phyloP scores from a whole-genome alignment of 2,329 filamentous ascomycete genomes.

The Capronia americana region DNA sequence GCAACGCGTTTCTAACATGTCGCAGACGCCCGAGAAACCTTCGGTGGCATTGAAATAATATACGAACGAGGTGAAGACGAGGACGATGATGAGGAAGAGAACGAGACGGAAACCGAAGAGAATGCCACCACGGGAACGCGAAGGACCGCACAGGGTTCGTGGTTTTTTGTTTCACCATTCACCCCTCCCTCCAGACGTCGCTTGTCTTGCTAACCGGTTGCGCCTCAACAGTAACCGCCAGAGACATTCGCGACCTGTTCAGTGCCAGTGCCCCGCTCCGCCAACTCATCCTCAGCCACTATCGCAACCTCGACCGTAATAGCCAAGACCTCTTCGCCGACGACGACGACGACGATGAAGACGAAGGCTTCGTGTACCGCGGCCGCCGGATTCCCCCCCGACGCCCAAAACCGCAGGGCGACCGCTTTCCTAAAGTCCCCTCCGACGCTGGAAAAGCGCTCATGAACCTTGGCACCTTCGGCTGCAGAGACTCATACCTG shows the following conservation, averaged over 20 bases:
- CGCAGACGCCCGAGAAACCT: conserved; percentile 37
- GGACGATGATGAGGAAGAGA: conserved; percentile 74
- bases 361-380: conserved; percentile 45
- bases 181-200: neutral
- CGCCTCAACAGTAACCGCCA: conserved; percentile 30
- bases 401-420: conserved; percentile 51
- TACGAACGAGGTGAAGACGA: conserved; percentile 58
- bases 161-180: conserved; percentile 4
- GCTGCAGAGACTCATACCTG: conserved; percentile 66
- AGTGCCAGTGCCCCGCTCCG: conserved; percentile 52
- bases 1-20: conserved; percentile 4
- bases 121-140: conserved; percentile 18
- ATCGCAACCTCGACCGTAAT: conserved; percentile 44
- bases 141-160: conserved; percentile 31
- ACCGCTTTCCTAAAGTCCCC: conserved; percentile 81
- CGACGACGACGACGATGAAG: conserved; percentile 43
- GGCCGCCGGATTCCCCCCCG: conserved; percentile 54
- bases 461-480: conserved; percentile 84
- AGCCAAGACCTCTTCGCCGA: conserved; percentile 45
- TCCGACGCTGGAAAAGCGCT: conserved; percentile 76
- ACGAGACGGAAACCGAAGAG: conserved; percentile 48
- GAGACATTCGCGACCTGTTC: conserved; percentile 31
- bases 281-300: conserved; percentile 52
- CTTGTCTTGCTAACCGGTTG: neutral
- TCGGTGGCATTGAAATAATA: conserved; percentile 38